Percentiles rank a stretch among this genome's conserved stretches.
phyloP scores from a whole-genome alignment of 2,329 filamentous ascomycete genomes.

The Fusarium metavorans region DNA sequence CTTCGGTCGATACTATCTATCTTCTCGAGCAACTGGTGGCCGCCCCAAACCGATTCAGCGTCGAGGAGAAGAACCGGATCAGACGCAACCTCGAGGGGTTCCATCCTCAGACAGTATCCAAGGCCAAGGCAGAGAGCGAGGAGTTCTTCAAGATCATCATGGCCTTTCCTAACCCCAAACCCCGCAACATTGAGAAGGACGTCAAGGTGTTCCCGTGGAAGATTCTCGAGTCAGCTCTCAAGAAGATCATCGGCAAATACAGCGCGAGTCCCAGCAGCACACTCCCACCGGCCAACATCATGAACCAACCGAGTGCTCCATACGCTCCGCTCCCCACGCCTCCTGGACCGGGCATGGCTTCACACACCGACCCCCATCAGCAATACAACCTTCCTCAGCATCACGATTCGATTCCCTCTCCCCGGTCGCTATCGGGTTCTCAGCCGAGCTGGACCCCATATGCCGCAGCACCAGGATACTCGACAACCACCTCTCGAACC shows the following conservation, averaged over 20 bases:
- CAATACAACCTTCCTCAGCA: constrained; percentile 59
- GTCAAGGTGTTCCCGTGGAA: constrained; percentile 99
- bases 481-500: constrained; percentile 53
- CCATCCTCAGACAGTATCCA: constrained; percentile 91
- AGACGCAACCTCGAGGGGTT: constrained; percentile 95
- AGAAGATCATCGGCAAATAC: constrained; percentile 99
- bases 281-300: constrained; percentile 54
- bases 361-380: constrained; percentile 49
- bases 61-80: constrained; percentile 99
- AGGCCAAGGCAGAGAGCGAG: constrained; percentile 90
- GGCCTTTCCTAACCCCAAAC: constrained; percentile 95
- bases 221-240: constrained; percentile 84
- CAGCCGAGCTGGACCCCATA: constrained; percentile 64
- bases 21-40: constrained; percentile 92
- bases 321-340: constrained; percentile 63
- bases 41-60: constrained; percentile 81
- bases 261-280: constrained; percentile 62
- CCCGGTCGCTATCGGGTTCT: constrained; percentile 63
- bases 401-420: constrained; percentile 64
- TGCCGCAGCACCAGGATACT: constrained; percentile 49
- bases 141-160: constrained; percentile 99
- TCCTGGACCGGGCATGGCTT: constrained; percentile 51
- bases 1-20: constrained; percentile 95
- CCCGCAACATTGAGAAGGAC: constrained; percentile 98
- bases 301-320: constrained; percentile 54